Percentiles rank a stretch among this genome's conserved stretches.
Evolutionary conservation across 139 green algal species (phyloP).

Genomic region (Chlorella sorokiniana): DNA sequence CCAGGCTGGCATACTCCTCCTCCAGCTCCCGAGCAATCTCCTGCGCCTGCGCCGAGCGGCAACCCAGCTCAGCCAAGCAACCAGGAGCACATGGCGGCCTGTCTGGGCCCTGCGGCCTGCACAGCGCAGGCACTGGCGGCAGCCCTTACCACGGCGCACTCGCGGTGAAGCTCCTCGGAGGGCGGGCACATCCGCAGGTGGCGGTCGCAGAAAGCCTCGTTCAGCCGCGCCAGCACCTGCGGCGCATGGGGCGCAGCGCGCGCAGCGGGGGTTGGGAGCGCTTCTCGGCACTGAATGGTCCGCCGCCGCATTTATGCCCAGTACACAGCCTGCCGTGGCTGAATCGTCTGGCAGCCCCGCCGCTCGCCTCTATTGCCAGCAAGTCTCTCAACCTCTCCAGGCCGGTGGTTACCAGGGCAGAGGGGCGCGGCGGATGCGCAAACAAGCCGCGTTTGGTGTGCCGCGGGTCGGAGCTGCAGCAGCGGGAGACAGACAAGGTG

Average conservation of each 20-base stretch:
- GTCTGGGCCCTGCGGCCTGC: no score
- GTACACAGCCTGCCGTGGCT: not conserved
- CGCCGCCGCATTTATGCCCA: no score
- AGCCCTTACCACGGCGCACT: conserved; percentile 58
- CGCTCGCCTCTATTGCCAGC: conserved; percentile 45
- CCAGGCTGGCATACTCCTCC: not conserved
- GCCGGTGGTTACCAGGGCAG: conserved; percentile 28
- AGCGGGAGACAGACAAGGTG: not conserved
- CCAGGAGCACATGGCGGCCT: no score
- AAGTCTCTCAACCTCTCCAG: conserved; percentile 64
- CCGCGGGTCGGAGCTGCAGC: not conserved
- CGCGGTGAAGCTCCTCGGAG: conserved; percentile 60
- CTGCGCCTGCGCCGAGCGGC: not conserved
- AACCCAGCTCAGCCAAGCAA: no score
- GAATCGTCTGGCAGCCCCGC: not conserved
- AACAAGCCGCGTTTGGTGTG: conserved; percentile 54
- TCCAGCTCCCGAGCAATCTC: not conserved
- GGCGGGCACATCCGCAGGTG: conserved; percentile 66
- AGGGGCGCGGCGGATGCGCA: conserved; percentile 51
- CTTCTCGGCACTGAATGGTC: not conserved
- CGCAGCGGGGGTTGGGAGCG: not conserved
- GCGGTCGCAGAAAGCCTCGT: conserved; percentile 81
- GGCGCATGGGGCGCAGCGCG: not conserved
- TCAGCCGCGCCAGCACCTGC: conserved; percentile 63
- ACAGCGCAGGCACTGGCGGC: not conserved